Evolutionary conservation across 2,329 filamentous ascomycete species (phyloP), one percentile per base, ranked within the genome.

Genomic region (Tolypocladium cylindrosporum): DNA sequence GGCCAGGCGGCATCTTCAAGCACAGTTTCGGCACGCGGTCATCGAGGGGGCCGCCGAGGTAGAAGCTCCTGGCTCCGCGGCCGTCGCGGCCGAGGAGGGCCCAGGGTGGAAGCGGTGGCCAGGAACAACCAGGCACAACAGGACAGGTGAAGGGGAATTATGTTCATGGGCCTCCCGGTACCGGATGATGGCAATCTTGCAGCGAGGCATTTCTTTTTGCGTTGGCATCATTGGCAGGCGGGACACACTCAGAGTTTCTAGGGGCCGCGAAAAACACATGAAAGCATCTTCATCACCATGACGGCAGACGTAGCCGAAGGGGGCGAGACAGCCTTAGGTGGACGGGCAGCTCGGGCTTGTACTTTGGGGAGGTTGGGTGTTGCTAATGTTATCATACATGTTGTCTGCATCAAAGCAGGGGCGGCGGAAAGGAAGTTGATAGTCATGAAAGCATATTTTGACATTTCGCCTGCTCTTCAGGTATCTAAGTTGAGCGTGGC

Each of bases 11-110:
- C 54, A 10, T 16, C 52, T n/a, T 31, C 45, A 10, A 53, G 37
- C 3, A 24, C n/a, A 10, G 19, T 36, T n/a, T 55, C 60, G 1
- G 50, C 52, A 27, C 61, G 64, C 19, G 58, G 56, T 7, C 55
- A 55, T 51, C 66, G 68, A 40, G 65, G 64, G 11, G 61, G 63
- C 14, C 66, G 66, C 48, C 67, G 69, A 41, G 65, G 67, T 50
- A 64, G 64, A 59, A 54, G 59, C 19, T 58, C 59, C n/a, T 66
- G 67, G 61, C 58, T 60, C 41, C 67, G 68, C 37, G 66, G 66
- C 31, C 67, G 66, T 51, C 64, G 68, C n/a, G 62, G 63, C 31
- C 65, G 68, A 55, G 63, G 62, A 54, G 52, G 27, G 19, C 3
- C 19, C 16, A 31, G 31, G 14, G 34, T 16, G 9, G 55, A 39